Evolutionary conservation across 2,329 filamentous ascomycete species (phyloP).

Genomic region (Fusarium sp.): DNA sequence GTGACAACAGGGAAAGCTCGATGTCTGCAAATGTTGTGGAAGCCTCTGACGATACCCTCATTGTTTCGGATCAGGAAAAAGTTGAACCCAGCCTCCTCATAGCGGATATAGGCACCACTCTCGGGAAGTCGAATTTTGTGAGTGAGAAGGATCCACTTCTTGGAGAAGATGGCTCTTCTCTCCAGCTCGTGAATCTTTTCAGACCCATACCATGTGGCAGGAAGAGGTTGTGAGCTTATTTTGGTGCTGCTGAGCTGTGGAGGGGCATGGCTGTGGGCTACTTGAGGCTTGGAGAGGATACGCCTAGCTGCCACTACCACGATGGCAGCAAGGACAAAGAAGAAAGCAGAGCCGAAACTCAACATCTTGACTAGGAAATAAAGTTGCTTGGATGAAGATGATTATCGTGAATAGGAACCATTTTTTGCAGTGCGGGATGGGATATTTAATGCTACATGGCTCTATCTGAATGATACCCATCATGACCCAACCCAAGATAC

Average conservation of each 20-base stretch:
- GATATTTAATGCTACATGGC: neutral
- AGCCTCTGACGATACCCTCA: constrained; percentile 67
- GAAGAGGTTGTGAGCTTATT: constrained; percentile 33
- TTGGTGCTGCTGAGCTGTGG: constrained; percentile 18
- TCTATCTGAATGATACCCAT: neutral
- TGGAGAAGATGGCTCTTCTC: constrained; percentile 67
- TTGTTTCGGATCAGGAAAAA: constrained; percentile 67
- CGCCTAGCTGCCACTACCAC: constrained; percentile 1
- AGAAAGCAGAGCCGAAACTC: neutral
- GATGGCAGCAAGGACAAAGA: neutral
- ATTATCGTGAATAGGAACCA: neutral
- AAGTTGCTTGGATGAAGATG: neutral
- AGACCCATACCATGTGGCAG: constrained; percentile 61
- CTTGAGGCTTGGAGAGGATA: constrained; percentile 22
- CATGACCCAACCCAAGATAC: neutral
- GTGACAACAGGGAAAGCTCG: constrained; percentile 69
- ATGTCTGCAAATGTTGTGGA: constrained; percentile 73
- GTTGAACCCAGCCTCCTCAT: constrained; percentile 65
- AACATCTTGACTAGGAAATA: neutral
- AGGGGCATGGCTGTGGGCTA: constrained; percentile 18
- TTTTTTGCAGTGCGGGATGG: neutral
- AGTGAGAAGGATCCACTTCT: constrained; percentile 67
- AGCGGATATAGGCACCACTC: constrained; percentile 67
- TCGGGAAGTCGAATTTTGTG: constrained; percentile 63
- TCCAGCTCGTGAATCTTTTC: constrained; percentile 68